A percentile compares a stretch with the other conserved stretches of the same genome.
Evolutionary conservation across 106 monocot genomes (phyloP).

Genomic region (Apostasia ramifera): DNA sequence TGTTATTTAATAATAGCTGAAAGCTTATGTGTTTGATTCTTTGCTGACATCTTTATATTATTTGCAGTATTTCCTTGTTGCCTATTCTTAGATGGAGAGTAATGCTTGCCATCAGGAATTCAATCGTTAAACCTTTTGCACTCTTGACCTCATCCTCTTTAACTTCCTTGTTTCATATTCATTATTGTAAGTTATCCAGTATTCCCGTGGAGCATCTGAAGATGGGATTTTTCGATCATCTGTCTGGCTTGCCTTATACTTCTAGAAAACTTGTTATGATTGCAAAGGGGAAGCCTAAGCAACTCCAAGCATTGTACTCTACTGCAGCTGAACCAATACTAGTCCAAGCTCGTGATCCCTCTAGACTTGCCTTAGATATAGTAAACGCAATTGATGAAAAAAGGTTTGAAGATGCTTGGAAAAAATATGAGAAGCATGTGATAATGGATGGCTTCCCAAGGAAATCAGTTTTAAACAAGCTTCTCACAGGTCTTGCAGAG

Average conservation of each 20-base stretch:
- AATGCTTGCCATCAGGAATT: slow-evolving; percentile 22
- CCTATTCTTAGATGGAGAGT: too few relatives aligned
- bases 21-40: too few relatives aligned
- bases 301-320: slow-evolving; percentile 11
- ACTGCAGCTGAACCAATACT: slow-evolving; percentile 26
- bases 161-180: background rate
- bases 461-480: slow-evolving; percentile 55
- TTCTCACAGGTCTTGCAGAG: slow-evolving; percentile 64
- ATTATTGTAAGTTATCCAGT: background rate
- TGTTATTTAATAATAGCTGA: too few relatives aligned
- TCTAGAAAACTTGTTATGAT: background rate
- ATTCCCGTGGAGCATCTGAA: background rate
- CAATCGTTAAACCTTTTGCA: background rate
- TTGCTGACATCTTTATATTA: too few relatives aligned
- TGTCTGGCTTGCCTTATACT: background rate
- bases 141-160: background rate
- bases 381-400: slow-evolving; percentile 43
- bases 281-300: background rate
- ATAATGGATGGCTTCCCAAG: slow-evolving; percentile 64
- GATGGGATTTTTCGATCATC: background rate
- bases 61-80: too few relatives aligned
- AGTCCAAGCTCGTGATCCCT: slow-evolving; percentile 33
- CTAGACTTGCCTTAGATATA: slow-evolving; percentile 30
- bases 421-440: slow-evolving; percentile 50
- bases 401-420: slow-evolving; percentile 71